Percentiles rank a stretch among this genome's conserved stretches.
Evolutionary conservation across 345 rosid species (phyloP).

Genomic region (Abelmoschus esculentus): DNA sequence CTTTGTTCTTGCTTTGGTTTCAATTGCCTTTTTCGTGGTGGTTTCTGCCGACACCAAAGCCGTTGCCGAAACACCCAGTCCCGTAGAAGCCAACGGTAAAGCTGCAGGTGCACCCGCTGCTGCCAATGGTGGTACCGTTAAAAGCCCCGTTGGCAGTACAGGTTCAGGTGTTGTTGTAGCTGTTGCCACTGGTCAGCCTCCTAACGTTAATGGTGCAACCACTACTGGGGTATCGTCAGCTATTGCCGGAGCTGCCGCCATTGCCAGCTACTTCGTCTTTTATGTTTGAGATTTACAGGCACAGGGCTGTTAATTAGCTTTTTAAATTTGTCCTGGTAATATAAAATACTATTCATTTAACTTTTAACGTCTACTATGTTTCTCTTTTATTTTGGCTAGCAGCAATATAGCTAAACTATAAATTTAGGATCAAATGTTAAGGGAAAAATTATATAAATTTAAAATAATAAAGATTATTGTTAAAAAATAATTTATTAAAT

Average conservation of each 20-base stretch:
- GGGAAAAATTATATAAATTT: too few species aligned
- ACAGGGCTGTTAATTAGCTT: background rate
- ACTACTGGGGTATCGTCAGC: background rate
- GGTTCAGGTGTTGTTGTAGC: too few species aligned
- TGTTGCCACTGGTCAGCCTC: background rate
- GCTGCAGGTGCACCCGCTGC: background rate
- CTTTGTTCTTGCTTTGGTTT: conserved; percentile 25
- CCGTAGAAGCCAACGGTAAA: background rate
- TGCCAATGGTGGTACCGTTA: background rate
- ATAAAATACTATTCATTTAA: background rate
- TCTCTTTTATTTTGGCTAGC: too few species aligned
- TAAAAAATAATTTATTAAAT: too few species aligned
- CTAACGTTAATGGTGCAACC: background rate
- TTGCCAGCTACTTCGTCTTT: conserved; percentile 2
- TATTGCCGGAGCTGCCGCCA: background rate
- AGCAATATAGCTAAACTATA: too few species aligned
- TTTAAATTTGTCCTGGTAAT: background rate
- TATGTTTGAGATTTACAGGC: background rate
- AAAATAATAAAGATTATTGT: too few species aligned
- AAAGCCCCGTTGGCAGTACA: conserved; percentile 1
- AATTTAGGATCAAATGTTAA: too few species aligned
- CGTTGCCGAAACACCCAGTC: background rate
- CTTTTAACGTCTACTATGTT: background rate
- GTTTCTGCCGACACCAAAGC: conserved; percentile 23
- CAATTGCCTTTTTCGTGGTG: conserved; percentile 22